Base-by-base conservation (phyloP, 306 rosid genomes). In the Sphenostylis stenocarpa region DNA sequence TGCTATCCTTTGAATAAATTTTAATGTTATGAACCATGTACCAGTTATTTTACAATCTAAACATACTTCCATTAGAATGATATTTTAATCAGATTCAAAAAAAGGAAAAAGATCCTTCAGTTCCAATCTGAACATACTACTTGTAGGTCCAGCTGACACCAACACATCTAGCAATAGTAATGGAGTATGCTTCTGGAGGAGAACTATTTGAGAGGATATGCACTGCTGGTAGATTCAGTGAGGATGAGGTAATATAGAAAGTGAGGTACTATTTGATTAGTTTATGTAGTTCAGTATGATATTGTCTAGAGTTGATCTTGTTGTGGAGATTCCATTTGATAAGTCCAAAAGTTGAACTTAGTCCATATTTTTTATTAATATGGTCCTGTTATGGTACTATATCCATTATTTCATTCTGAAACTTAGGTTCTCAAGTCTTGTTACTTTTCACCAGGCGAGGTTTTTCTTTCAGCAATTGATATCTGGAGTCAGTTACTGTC, bases 111-210 rank as follows among this genome's bases (percentile, higher is more conserved):
- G 7, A 70, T 38, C n/a, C n/a, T n/a, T n/a, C n/a, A n/a, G n/a
- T n/a, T n/a, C n/a, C n/a, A n/a, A n/a, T n/a, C n/a, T n/a, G n/a
- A n/a, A n/a, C n/a, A n/a, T n/a, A n/a, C n/a, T n/a, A n/a, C 53
- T 81, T 82, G 77, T 84, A 93, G 97, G 93, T 90, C 14, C 75
- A 83, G 67, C 82, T 90, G 81, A 93, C 96, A 34, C 90, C 96
- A 73, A 93, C 96, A 55, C 93, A 93, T 87, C 88, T 93, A 43
- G 96, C 84, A 9, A 89, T 93, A 76, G 92, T 93, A 34, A 93
- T 93, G 97, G 97, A 93, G 87, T 93, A 93, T 57, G 96, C 97
- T 11, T 85, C 91, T 0, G 97, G 94, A 64, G 97, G 97, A 60
- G 97, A 93, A 80, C 92, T 90, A 63, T 93, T 86, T 52, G 90